Evolutionary conservation across 148 eudicot species (phyloP).

Genomic region (Chenopodium formosanum): DNA sequence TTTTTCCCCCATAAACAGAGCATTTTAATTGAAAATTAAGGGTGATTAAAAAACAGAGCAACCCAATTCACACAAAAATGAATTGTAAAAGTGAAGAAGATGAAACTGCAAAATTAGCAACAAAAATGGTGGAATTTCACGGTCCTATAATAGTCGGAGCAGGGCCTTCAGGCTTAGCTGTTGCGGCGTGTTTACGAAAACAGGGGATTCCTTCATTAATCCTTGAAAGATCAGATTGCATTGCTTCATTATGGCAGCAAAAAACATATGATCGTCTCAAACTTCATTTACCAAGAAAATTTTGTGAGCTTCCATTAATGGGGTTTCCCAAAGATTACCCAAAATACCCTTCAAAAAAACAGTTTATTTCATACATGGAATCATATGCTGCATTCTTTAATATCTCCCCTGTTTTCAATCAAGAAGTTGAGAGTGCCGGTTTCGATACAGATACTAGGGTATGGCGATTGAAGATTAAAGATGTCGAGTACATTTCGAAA

Average conservation of each 20-base stretch:
- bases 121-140: conserved; percentile 28
- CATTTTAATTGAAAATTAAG: background rate
- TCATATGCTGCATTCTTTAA: conserved; percentile 60
- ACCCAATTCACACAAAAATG: conserved; percentile 30
- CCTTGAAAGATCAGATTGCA: conserved; percentile 75
- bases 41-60: conserved; percentile 3
- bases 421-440: conserved; percentile 47
- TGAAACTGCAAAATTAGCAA: background rate
- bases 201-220: conserved; percentile 59
- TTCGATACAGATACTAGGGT: conserved; percentile 31
- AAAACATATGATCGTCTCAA: conserved; percentile 80
- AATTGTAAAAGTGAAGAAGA: conserved; percentile 36
- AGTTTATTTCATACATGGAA: conserved; percentile 78
- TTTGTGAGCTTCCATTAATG: conserved; percentile 75
- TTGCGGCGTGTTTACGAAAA: conserved; percentile 63
- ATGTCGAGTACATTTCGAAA: conserved; percentile 36
- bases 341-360: conserved; percentile 69
- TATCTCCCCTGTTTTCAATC: conserved; percentile 56
- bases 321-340: conserved; percentile 64
- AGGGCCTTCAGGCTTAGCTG: conserved; percentile 93
- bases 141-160: conserved; percentile 91
- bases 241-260: conserved; percentile 91
- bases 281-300: conserved; percentile 81
- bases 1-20: background rate
- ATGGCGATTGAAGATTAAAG: conserved; percentile 61